Evolutionary conservation across 768 basidiomycete species (phyloP).

Genomic region (Mycena metata): DNA sequence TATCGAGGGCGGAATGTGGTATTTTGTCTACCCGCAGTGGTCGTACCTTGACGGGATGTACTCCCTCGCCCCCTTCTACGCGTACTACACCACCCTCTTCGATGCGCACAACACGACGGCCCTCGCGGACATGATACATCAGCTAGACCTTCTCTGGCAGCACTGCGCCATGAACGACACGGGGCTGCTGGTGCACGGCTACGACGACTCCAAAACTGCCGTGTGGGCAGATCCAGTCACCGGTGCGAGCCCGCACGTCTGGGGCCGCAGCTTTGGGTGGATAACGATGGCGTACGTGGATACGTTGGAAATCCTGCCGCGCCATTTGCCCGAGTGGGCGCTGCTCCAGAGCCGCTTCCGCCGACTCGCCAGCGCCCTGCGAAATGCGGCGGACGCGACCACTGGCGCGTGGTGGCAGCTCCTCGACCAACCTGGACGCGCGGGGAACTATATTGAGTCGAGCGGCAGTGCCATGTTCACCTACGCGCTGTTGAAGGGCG

Average conservation of each 20-base stretch:
- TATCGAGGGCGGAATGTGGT: constrained; percentile 40
- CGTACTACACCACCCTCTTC: constrained; percentile 38
- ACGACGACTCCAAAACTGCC: constrained; percentile 42
- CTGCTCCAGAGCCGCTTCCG: constrained; percentile 23
- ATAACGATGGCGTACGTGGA: constrained; percentile 38
- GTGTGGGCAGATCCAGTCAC: constrained; percentile 41
- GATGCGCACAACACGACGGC: constrained; percentile 36
- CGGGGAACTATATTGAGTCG: constrained; percentile 47
- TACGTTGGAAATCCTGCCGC: constrained; percentile 40
- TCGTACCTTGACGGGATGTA: constrained; percentile 45
- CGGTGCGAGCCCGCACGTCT: constrained; percentile 42
- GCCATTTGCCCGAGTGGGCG: constrained; percentile 25
- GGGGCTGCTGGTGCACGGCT: constrained; percentile 40
- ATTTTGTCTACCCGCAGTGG: constrained; percentile 36
- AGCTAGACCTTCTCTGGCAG: constrained; percentile 41
- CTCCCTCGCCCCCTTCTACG: constrained; percentile 45
- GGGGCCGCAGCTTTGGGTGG: constrained; percentile 39
- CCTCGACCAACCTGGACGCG: constrained; percentile 42
- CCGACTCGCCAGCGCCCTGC: constrained; percentile 31
- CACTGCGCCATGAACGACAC: constrained; percentile 38
- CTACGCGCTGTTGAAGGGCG: constrained; percentile 42
- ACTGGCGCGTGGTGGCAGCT: constrained; percentile 47
- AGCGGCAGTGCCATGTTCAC: constrained; percentile 45
- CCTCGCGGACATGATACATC: constrained; percentile 39
- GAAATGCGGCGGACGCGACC: constrained; percentile 31